Percentiles rank a stretch among this genome's conserved stretches.
Evolutionary conservation across 2,329 filamentous ascomycete species (phyloP).

Genomic region (Paraphoma sp.): DNA sequence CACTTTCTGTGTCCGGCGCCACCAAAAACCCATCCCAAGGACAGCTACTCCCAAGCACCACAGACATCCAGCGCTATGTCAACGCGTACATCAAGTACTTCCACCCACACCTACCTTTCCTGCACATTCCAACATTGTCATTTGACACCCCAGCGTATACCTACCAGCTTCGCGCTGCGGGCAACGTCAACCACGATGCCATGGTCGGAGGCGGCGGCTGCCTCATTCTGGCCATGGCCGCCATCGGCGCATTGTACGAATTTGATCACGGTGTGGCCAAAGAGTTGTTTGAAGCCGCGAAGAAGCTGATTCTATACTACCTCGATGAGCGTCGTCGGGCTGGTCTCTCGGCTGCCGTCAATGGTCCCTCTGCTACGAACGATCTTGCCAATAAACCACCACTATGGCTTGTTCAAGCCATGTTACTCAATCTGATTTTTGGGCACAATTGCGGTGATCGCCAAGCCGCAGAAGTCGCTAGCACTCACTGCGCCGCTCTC

Average conservation of each 20-base stretch:
- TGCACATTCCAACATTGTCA: slow-evolving; percentile 88
- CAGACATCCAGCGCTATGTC: slow-evolving; percentile 89
- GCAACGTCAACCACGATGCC: slow-evolving; percentile 60
- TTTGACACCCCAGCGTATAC: slow-evolving; percentile 80
- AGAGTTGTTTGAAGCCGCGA: slow-evolving; percentile 88
- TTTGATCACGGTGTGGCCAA: slow-evolving; percentile 79
- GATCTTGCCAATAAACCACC: slow-evolving; percentile 76
- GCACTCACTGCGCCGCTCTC: slow-evolving; percentile 87
- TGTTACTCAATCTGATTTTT: slow-evolving; percentile 95
- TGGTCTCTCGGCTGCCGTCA: slow-evolving; percentile 71
- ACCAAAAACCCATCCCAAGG: slow-evolving; percentile 51
- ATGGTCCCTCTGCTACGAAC: slow-evolving; percentile 56
- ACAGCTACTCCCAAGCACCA: slow-evolving; percentile 75
- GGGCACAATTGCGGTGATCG: slow-evolving; percentile 95
- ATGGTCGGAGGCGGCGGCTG: slow-evolving; percentile 82
- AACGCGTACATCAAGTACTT: slow-evolving; percentile 90
- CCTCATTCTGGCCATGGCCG: slow-evolving; percentile 84
- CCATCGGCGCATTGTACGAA: slow-evolving; percentile 87
- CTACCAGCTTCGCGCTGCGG: slow-evolving; percentile 64
- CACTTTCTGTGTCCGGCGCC: slow-evolving; percentile 50
- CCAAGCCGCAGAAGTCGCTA: slow-evolving; percentile 87
- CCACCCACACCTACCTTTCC: slow-evolving; percentile 92
- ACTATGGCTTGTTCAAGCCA: slow-evolving; percentile 94
- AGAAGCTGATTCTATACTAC: slow-evolving; percentile 93
- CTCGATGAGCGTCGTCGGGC: slow-evolving; percentile 89